Base-by-base conservation (phyloP, 23 red algal species). In the Porphyridium purpureum region DNA sequence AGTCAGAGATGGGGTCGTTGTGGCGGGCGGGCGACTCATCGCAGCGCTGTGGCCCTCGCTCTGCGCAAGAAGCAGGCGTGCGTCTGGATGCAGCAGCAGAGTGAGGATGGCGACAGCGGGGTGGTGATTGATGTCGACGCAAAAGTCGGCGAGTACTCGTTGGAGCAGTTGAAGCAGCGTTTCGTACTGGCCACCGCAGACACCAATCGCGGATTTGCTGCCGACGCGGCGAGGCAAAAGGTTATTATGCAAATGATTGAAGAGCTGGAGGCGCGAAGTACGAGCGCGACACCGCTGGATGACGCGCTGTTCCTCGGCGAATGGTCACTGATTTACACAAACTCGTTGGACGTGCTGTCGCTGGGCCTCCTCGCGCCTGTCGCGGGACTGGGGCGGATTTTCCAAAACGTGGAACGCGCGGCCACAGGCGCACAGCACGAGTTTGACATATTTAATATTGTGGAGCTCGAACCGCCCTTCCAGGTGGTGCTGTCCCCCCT, bases 301-400 rank as follows among this genome's bases (percentile, higher is more conserved):
- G 60, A 63, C 36, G 21, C 25, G 0, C 27, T 74, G 21, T 27
- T 79, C 17, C 15, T 24, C 47, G 73, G 73, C 6, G 36, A 54
- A 36, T 79, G 73, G 73, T 30, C 49, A 4, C 60, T 79, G 15
- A 24, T 79, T 27, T 79, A 29, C 27, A 79, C 73, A 38, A 66
- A 79, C 27, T 59, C 73, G 24, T 24, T 79, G 31, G 73, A 79
- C 40, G 59, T 79, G 15, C 60, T 79, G 19, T 79, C 62, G 21
- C 31, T 79, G 11, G 60, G 50, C 14, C 35, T 79, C 1, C 31
- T 79, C 23, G 34, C 70, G 1, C 59, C 73, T 7, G 31, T 79
- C 21, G 47, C 60, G 19, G 51, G 30, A 22, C 59, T 79, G n/a
- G 33, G 33, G 1, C 58, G 59, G 58, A 59, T 79, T 25, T 67